phyloP scores from a whole-genome alignment of 2,329 filamentous ascomycete genomes.

The Chaetomium strumarium region DNA sequence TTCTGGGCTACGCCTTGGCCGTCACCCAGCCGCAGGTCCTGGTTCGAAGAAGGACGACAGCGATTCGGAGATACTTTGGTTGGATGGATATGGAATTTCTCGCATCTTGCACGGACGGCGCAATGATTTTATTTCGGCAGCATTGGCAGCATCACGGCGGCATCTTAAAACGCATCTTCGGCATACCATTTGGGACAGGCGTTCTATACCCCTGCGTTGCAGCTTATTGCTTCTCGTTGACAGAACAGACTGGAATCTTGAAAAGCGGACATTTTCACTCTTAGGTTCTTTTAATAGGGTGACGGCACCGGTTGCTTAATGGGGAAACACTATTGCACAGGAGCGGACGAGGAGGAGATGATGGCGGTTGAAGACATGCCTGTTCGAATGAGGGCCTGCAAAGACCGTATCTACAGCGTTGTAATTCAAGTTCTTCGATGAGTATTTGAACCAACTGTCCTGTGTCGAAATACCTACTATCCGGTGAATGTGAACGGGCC shows the following conservation, averaged over 20 bases:
- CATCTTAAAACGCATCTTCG: slow-evolving; percentile 8
- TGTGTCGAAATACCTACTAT: too few species aligned
- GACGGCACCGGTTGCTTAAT: neutral
- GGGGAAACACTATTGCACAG: neutral
- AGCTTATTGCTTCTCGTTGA: slow-evolving; percentile 2
- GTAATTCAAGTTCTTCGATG: too few species aligned
- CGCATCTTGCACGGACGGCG: slow-evolving; percentile 13
- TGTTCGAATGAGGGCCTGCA: too few species aligned
- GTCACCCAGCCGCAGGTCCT: neutral
- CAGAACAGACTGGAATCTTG: slow-evolving; percentile 10
- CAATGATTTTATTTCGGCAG: slow-evolving; percentile 6
- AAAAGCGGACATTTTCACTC: neutral
- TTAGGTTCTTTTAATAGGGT: neutral
- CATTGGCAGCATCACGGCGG: slow-evolving; percentile 8
- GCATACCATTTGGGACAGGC: slow-evolving; percentile 16
- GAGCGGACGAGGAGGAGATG: neutral
- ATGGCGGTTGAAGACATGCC: neutral
- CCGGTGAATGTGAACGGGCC: too few species aligned
- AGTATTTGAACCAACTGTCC: too few species aligned
- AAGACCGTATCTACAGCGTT: too few species aligned
- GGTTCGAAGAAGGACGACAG: neutral
- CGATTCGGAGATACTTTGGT: neutral
- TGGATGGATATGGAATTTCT: neutral
- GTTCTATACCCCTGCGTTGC: slow-evolving; percentile 20
- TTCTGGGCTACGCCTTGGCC: neutral